Evolutionary conservation across 805 yeast genomes (phyloP), one percentile per base, ranked within the genome.

Genomic region (Yamadazyma sp.): DNA sequence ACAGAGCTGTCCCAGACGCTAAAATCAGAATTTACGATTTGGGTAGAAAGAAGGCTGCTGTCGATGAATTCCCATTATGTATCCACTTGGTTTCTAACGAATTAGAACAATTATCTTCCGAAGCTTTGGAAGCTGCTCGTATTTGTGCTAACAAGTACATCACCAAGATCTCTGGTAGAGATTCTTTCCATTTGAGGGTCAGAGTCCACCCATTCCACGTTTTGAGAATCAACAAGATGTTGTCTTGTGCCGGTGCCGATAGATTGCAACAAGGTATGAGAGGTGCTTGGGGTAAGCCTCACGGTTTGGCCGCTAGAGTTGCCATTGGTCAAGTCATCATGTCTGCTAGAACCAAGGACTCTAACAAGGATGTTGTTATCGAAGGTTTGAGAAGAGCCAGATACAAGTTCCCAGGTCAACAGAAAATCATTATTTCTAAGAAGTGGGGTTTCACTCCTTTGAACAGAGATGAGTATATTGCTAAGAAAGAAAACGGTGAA

Each of bases 241-340:
- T 93, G 96, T 93, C 99, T 69, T 93, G 99, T 82, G 99, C 99
- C 80, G 99, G 99, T 87, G 99, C 99, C 72, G 99, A 93, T 91
- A 89, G 99, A 86, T 84, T 93, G 78, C 99, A 93, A 81, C 98
- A 93, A 80, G 99, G 99, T 90, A 93, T 93, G 99, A 91, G 99
- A 88, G 95, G 95, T 82, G 99, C 99, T 71, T 93, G 98, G 98
- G 99, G 99, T 89, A 93, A 93, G 82, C 99, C 99, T 66, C 96
- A 90, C 65, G 99, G 99, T 82, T 80, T 89, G 67, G 99, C 98
- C 63, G 99, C 99, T 64, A 89, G 99, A 76, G 98, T 93, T 71
- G 77, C 77, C 78, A 93, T 93, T 75, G 99, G 99, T 69, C 99
- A 93, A 80, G 83, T 93, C 71, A 82, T 93, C 71, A 82, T 93